Evolutionary conservation across 345 rosid genomes (phyloP).

Genomic region (Eucalyptus erythrocorys): DNA sequence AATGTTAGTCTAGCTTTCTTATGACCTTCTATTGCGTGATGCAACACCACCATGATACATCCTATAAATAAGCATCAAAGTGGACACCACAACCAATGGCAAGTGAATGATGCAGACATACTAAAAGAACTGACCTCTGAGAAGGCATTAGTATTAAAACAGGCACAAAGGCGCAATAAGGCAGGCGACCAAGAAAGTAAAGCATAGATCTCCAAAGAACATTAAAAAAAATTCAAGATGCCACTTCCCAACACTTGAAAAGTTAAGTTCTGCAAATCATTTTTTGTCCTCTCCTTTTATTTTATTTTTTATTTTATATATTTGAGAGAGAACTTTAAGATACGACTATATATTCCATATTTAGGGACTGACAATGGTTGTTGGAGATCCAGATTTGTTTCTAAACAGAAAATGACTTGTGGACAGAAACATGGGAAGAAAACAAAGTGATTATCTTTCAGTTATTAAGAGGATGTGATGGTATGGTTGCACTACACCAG

Average conservation of each 20-base stretch:
- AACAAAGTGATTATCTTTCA: background rate
- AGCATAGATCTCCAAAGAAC: background rate
- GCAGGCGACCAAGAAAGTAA: background rate
- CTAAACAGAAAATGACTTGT: background rate
- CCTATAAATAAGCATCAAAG: background rate
- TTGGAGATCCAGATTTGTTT: background rate
- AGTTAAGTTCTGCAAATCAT: background rate
- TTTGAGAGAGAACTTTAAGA: background rate
- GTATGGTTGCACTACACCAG: background rate
- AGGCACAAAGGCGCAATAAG: background rate
- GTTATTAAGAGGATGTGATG: background rate
- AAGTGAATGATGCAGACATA: background rate
- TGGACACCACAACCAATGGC: background rate
- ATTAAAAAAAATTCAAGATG: background rate
- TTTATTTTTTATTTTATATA: background rate
- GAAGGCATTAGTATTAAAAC: background rate
- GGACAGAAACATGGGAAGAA: background rate
- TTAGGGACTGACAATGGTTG: background rate
- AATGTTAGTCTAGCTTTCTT: background rate
- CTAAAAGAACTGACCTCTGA: background rate
- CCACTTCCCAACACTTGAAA: background rate
- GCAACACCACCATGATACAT: background rate
- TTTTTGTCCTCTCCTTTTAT: background rate
- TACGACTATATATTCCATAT: background rate
- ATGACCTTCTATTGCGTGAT: background rate